Percentiles rank a stretch among this genome's conserved stretches.
phyloP scores from a whole-genome alignment of 1,284 basidiomycete species.

The Sporisorium graminicola region DNA sequence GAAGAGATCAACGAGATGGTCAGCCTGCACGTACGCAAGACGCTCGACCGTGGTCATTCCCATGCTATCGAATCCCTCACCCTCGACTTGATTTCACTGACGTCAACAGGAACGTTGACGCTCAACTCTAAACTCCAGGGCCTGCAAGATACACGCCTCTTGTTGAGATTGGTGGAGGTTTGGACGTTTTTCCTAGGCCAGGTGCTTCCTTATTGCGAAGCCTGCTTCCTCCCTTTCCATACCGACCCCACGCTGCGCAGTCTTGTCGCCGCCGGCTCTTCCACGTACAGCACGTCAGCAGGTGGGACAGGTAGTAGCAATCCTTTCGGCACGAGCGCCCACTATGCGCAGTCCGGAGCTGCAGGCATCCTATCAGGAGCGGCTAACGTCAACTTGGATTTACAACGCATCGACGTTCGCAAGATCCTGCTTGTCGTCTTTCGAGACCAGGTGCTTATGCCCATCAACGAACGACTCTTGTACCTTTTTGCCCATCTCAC shows the following conservation, averaged over 20 bases:
- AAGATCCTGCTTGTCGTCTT: constrained; percentile 83
- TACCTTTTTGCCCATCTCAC: constrained; percentile 48
- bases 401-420: constrained; percentile 78
- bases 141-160: constrained; percentile 75
- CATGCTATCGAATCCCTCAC: constrained; percentile 75
- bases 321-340: constrained; percentile 20
- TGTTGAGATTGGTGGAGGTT: constrained; percentile 83
- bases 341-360: constrained; percentile 19
- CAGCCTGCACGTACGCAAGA: constrained; percentile 77
- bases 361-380: constrained; percentile 22
- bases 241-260: constrained; percentile 63
- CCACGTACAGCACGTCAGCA: constrained; percentile 7
- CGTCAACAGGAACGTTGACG: constrained; percentile 89
- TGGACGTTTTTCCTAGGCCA: constrained; percentile 97
- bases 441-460: constrained; percentile 75
- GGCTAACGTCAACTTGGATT: constrained; percentile 4
- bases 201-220: constrained; percentile 87
- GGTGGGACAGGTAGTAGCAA: constrained; percentile 3
- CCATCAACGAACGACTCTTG: constrained; percentile 59
- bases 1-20: constrained; percentile 88
- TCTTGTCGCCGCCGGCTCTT: constrained; percentile 37
- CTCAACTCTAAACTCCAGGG: constrained; percentile 84
- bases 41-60: constrained; percentile 70
- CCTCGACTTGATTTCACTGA: constrained; percentile 83
- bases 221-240: constrained; percentile 72